phyloP scores from a whole-genome alignment of 176 grass and related monocot species.

The Carex pumila region DNA sequence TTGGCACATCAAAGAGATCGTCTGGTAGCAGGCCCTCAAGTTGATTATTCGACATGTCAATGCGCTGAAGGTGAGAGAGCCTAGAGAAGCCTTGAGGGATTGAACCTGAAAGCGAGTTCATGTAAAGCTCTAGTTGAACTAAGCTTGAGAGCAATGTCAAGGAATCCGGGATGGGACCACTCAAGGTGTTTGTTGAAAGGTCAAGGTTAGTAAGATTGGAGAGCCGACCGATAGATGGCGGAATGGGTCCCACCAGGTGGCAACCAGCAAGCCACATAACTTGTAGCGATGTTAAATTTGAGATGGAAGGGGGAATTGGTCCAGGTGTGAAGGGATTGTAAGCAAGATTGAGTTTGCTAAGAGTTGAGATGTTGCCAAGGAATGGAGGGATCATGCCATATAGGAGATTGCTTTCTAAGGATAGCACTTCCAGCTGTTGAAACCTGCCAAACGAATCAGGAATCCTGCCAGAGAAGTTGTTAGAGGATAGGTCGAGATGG shows the following conservation, averaged over 20 bases:
- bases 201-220: constrained; percentile 51
- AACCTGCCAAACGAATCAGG: constrained; percentile 49
- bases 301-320: constrained; percentile 40
- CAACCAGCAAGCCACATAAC: constrained; percentile 51
- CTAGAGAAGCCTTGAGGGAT: constrained; percentile 55
- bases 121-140: constrained; percentile 75
- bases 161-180: constrained; percentile 41
- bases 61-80: constrained; percentile 35
- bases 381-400: constrained; percentile 50
- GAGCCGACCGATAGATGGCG: constrained; percentile 47
- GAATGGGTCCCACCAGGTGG: constrained; percentile 52
- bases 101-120: constrained; percentile 46
- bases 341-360: constrained; percentile 50
- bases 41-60: constrained; percentile 58
- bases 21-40: constrained; percentile 49
- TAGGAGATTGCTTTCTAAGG: constrained; percentile 44
- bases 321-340: constrained; percentile 66
- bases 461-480: constrained; percentile 61
- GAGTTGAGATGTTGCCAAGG: constrained; percentile 35
- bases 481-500: constrained; percentile 51
- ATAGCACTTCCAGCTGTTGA: constrained; percentile 30
- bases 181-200: constrained; percentile 52
- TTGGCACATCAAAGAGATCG: constrained; percentile 54
- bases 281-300: constrained; percentile 39
- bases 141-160: constrained; percentile 33